These are phyloP conservation scores for Ophiosphaerella korrae DNA, from an alignment of 2,329 filamentous ascomycete species.

Conservation along the genomic window DNA sequence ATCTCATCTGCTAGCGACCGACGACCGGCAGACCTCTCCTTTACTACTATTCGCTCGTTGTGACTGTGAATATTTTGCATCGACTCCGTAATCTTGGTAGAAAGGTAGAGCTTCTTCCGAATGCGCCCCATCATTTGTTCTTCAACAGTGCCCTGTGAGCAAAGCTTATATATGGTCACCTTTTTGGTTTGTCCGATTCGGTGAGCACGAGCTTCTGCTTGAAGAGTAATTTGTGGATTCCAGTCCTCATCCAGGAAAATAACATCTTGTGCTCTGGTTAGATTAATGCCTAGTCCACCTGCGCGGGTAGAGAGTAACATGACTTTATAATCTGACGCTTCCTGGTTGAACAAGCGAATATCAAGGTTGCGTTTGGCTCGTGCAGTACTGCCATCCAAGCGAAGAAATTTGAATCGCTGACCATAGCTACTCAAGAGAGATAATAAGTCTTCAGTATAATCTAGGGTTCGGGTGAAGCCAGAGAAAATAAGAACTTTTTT, in stretches of 20 bases:
- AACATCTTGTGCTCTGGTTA: constrained; percentile 60
- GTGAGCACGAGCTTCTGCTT: constrained; percentile 61
- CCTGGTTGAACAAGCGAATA: constrained; percentile 60
- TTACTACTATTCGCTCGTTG: constrained; percentile 37
- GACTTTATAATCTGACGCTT: constrained; percentile 53
- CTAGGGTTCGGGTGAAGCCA: constrained; percentile 57
- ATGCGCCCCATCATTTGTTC: constrained; percentile 64
- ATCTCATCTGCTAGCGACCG: constrained; percentile 50
- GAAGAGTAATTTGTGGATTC: constrained; percentile 60
- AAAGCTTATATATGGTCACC: constrained; percentile 62
- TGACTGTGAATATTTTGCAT: constrained; percentile 62
- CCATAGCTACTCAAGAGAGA: constrained; percentile 50
- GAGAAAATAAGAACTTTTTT: constrained; percentile 65
- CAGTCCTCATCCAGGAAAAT: constrained; percentile 63
- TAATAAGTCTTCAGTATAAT: constrained; percentile 59
- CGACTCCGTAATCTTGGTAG: constrained; percentile 63
- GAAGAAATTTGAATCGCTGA: constrained; percentile 51
- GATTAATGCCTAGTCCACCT: constrained; percentile 61
- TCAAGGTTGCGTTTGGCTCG: constrained; percentile 58
- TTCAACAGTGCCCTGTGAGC: constrained; percentile 62
- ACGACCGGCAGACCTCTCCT: constrained; percentile 14
- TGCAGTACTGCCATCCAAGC: constrained; percentile 58
- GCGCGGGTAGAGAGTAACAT: constrained; percentile 63
- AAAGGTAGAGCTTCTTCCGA: constrained; percentile 67
- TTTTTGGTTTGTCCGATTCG: constrained; percentile 60